These are phyloP conservation scores for Suillus luteus DNA, from an alignment of 768 basidiomycete species.

Conservation along the genomic window DNA sequence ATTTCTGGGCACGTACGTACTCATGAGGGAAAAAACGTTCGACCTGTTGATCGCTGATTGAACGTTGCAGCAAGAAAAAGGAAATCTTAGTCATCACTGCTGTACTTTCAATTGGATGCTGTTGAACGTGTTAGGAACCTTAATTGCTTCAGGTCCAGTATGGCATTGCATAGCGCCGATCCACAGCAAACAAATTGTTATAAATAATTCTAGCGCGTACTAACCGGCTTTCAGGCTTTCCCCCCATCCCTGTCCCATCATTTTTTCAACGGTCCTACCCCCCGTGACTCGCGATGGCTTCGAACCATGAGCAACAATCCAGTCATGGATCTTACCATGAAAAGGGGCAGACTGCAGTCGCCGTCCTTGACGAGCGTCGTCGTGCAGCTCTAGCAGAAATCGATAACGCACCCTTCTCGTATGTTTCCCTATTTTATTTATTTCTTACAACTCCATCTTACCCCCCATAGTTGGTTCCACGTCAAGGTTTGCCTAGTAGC, in stretches of 20 bases:
- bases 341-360: slow-evolving; percentile 32
- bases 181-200: neutral
- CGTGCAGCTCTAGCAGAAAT: slow-evolving; percentile 83
- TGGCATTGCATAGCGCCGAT: neutral
- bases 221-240: neutral
- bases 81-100: slow-evolving; percentile 11
- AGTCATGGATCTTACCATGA: slow-evolving; percentile 34
- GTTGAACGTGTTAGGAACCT: slow-evolving; percentile 35
- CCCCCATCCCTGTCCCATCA: neutral
- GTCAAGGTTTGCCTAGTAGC: slow-evolving; percentile 70
- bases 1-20: too few species aligned
- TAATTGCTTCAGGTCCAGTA: neutral
- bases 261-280: neutral
- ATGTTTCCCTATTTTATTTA: slow-evolving; percentile 24
- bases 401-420: slow-evolving; percentile 87
- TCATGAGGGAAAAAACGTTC: neutral
- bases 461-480: slow-evolving; percentile 75
- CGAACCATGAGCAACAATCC: slow-evolving; percentile 25
- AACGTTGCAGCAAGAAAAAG: slow-evolving; percentile 6
- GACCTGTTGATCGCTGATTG: neutral
- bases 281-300: slow-evolving; percentile 21
- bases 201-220: neutral
- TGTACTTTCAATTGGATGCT: slow-evolving; percentile 12
- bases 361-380: slow-evolving; percentile 66
- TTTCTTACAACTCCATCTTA: slow-evolving; percentile 7